Evolutionary conservation across 2,329 filamentous ascomycete genomes (phyloP).

Genomic region (Aspergillus proliferans): DNA sequence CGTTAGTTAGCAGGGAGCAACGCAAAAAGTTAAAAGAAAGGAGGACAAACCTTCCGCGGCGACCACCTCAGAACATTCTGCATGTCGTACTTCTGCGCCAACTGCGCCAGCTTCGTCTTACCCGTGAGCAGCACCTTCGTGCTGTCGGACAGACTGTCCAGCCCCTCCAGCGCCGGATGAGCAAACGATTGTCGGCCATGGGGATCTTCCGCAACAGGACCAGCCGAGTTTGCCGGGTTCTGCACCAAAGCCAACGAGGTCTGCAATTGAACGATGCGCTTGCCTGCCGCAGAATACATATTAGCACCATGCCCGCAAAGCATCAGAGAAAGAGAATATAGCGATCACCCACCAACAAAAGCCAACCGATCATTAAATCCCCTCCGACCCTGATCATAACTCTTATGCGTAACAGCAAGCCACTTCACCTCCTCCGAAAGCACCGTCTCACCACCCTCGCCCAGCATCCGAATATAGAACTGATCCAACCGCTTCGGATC

Average conservation of each 20-base stretch:
- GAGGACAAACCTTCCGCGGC: slow-evolving; percentile 61
- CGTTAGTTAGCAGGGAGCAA: slow-evolving; percentile 3
- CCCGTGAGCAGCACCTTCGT: slow-evolving; percentile 58
- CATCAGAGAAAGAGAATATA: not conserved
- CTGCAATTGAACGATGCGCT: slow-evolving; percentile 59
- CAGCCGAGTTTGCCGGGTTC: slow-evolving; percentile 33
- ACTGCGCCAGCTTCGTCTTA: slow-evolving; percentile 57
- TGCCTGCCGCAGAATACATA: slow-evolving; percentile 40
- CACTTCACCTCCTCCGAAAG: slow-evolving; percentile 91
- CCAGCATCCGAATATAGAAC: slow-evolving; percentile 72
- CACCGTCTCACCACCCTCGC: slow-evolving; percentile 63
- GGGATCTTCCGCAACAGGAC: slow-evolving; percentile 36
- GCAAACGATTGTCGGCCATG: slow-evolving; percentile 59
- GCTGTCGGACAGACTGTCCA: slow-evolving; percentile 62
- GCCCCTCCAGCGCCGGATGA: slow-evolving; percentile 63
- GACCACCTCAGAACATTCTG: slow-evolving; percentile 78
- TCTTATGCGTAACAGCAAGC: slow-evolving; percentile 96
- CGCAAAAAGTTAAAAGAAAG: not conserved
- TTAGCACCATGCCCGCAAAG: slow-evolving; percentile 1
- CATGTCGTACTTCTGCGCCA: slow-evolving; percentile 68
- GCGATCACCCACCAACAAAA: slow-evolving; percentile 64
- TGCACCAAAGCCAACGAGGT: slow-evolving; percentile 57
- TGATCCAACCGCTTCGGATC: slow-evolving; percentile 67
- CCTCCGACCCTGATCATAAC: slow-evolving; percentile 88
- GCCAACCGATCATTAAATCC: slow-evolving; percentile 91